Conservation (phyloP, 805 yeast species). For the Metschnikowia cubensis region DNA sequence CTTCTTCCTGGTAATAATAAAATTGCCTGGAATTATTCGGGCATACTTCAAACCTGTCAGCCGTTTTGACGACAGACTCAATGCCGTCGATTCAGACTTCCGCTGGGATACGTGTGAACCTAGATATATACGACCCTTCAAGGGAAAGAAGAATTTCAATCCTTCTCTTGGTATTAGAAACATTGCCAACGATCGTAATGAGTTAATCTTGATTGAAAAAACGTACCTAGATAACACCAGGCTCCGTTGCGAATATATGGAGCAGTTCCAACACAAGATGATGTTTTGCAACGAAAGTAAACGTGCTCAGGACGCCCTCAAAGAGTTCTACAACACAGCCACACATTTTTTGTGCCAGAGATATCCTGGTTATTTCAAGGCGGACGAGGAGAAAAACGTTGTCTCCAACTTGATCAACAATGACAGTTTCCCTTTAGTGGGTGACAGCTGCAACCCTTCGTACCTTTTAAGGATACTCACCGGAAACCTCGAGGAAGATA, state of each 20-base stretch:
- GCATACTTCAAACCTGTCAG: not conserved
- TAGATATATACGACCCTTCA: constrained; percentile 37
- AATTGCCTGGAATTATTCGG: not conserved
- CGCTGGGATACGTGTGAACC: constrained; percentile 42
- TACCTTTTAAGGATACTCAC: constrained; percentile 25
- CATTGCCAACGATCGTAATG: constrained; percentile 36
- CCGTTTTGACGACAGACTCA: not conserved
- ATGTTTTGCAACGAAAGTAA: constrained; percentile 21
- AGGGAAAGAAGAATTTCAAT: constrained; percentile 32
- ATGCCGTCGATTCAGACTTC: constrained; percentile 11
- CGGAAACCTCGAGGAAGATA: constrained; percentile 58
- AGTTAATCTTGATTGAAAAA: constrained; percentile 60
- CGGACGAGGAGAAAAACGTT: constrained; percentile 19
- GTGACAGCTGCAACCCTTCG: constrained; percentile 13
- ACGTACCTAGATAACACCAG: constrained; percentile 48
- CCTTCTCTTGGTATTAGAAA: constrained; percentile 34
- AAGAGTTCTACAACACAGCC: constrained; percentile 47
- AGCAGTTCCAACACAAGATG: constrained; percentile 23
- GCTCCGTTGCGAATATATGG: constrained; percentile 33
- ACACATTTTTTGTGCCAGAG: constrained; percentile 38
- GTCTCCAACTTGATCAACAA: constrained; percentile 40
- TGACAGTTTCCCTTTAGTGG: constrained; percentile 31
- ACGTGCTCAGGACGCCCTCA: constrained; percentile 31
- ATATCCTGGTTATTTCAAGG: constrained; percentile 52
- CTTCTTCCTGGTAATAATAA: not conserved